Evolutionary conservation across 2,329 filamentous ascomycete genomes (phyloP), one percentile per base, ranked within the genome.

Genomic region (Neurospora sp.): DNA sequence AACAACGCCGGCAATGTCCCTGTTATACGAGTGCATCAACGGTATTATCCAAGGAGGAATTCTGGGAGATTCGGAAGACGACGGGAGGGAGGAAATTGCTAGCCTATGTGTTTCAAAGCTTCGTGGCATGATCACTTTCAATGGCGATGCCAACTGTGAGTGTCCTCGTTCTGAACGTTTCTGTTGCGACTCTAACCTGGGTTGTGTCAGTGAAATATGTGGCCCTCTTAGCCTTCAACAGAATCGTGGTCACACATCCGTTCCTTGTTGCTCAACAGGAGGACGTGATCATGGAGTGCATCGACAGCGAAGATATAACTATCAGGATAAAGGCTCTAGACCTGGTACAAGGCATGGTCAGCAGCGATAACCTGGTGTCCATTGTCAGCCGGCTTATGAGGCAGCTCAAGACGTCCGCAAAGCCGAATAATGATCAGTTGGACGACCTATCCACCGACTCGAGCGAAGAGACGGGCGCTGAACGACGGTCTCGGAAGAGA

Each of bases 11-110:
- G 96, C 96, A 38, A 98, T 98, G 96, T 98, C 96, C n/a, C 82
- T 99, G 38, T 82, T 98, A 6, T 99, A 99, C 76, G 96, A 99
- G 81, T 99, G 96, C 78, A 97, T 99, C 80, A 97, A 97, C 79
- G 96, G 96, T 33, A 97, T 99, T 73, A 97, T 99, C 71, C 94
- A 97, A 78, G 96, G 96, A 38, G 96, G 96, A 0, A 97, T 99
- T 70, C 83, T 99, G 67, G 92, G 93, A 39, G 92, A 90, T 66
- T 89, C 90, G 38, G 93, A 94, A 73, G 92, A 93, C 68, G 88
- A 90, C 23, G 94, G 95, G 69, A 91, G 92, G 46, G 94, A 98
- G 74, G 94, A 97, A 79, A 93, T 99, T 77, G 96, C 96, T 7
- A 90, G 90, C 38, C 84, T 99, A 5, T 99, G 96, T 78, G 94